These are phyloP conservation scores for Dichomitus squalens DNA, from an alignment of 1,284 basidiomycete genomes.

Conservation along the genomic window DNA sequence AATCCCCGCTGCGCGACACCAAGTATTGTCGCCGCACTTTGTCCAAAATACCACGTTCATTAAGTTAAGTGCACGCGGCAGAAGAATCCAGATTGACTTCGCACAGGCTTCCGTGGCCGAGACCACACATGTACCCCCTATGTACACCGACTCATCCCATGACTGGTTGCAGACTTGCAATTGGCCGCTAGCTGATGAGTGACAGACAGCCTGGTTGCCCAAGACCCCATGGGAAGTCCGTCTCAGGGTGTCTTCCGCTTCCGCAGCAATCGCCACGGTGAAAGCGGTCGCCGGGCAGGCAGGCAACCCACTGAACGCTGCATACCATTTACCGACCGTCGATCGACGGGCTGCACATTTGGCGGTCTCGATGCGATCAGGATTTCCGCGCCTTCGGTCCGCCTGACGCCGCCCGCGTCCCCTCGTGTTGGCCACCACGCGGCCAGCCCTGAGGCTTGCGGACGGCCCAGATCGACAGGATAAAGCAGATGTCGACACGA, in stretches of 20 bases:
- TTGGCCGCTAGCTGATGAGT: neutral
- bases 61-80: no score
- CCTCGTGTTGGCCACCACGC: slow-evolving; percentile 8
- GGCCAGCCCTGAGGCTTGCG: neutral
- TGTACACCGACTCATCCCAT: neutral
- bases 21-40: no score
- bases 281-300: neutral
- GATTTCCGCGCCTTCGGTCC: slow-evolving; percentile 7
- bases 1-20: no score
- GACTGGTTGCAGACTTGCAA: neutral
- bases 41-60: no score
- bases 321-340: neutral
- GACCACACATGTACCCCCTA: neutral
- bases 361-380: neutral
- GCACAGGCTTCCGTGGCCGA: slow-evolving; percentile 5
- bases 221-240: neutral
- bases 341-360: no score
- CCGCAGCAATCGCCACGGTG: slow-evolving; percentile 3
- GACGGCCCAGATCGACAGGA: slow-evolving; percentile 17
- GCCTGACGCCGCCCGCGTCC: slow-evolving; percentile 1
- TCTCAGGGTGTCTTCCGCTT: neutral
- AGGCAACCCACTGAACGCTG: neutral
- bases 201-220: neutral
- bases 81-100: slow-evolving; percentile 1
- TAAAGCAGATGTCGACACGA: slow-evolving; percentile 11